phyloP scores from a whole-genome alignment of 371 early-diverging fungal species.

The Actinomucor elegans region DNA sequence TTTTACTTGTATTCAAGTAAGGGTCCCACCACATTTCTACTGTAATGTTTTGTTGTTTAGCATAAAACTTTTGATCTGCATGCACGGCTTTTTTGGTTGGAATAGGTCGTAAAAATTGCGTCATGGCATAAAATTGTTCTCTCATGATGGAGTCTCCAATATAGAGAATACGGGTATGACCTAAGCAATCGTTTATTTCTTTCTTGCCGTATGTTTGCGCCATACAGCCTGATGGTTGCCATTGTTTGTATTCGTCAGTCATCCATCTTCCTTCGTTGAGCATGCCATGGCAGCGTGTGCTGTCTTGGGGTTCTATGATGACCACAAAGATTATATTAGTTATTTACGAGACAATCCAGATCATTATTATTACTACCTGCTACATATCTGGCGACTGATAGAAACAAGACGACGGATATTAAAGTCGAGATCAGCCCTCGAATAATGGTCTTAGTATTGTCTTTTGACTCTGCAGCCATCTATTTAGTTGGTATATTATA shows the following conservation, averaged over 20 bases:
- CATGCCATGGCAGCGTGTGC: conserved; percentile 37
- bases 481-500: not conserved
- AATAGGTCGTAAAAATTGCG: conserved; percentile 37
- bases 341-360: not conserved
- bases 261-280: conserved; percentile 54
- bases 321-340: too few relatives aligned
- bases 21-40: conserved; percentile 73
- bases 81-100: conserved; percentile 33
- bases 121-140: conserved; percentile 57
- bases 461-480: not conserved
- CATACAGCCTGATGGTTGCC: conserved; percentile 69
- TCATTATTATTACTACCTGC: not conserved
- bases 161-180: conserved; percentile 49
- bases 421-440: not conserved
- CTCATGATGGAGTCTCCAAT: conserved; percentile 53
- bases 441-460: not conserved
- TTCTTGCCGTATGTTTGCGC: conserved; percentile 44
- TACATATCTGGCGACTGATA: conserved; percentile 1
- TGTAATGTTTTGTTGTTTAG: conserved; percentile 27
- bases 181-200: conserved; percentile 49
- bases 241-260: conserved; percentile 25
- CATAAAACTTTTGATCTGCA: conserved; percentile 30
- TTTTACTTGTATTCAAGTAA: conserved; percentile 53
- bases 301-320: conserved; percentile 38
- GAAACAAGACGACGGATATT: not conserved